Conservation (phyloP, 768 basidiomycete species). For the Naganishia vaughanmartiniae region DNA sequence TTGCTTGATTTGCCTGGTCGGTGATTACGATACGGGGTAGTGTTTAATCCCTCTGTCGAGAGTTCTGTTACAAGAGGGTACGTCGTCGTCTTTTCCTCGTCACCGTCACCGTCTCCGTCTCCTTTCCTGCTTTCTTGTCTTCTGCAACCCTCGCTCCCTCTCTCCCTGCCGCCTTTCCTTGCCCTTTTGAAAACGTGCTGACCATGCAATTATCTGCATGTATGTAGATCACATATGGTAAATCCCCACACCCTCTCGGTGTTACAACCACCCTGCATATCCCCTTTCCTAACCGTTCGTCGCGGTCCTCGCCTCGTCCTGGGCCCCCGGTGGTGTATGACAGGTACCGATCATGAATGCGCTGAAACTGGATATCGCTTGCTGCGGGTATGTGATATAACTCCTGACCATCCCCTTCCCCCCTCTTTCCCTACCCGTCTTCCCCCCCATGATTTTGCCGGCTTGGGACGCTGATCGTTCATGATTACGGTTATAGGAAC, state of each 20-base stretch:
- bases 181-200: too few relatives aligned
- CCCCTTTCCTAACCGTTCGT: not conserved
- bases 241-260: not conserved
- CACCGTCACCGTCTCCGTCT: not conserved
- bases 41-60: constrained; percentile 82
- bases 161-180: too few relatives aligned
- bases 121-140: too few relatives aligned
- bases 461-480: not conserved
- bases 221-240: constrained; percentile 28
- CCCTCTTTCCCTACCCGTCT: not conserved
- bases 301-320: not conserved
- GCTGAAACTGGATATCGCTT: constrained; percentile 72
- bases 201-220: too few relatives aligned
- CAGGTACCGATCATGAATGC: constrained; percentile 70
- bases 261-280: constrained; percentile 57
- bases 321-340: too few relatives aligned
- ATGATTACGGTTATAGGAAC: constrained; percentile 68
- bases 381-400: constrained; percentile 62
- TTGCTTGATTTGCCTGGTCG: not conserved
- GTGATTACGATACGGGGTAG: constrained; percentile 28
- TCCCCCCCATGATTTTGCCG: too few relatives aligned
- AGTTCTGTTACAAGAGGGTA: constrained; percentile 76
- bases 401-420: not conserved
- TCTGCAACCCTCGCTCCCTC: too few relatives aligned
- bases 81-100: not conserved